Percentiles rank a stretch among this genome's conserved stretches.
These are phyloP conservation scores for Neospermospora avenae DNA, from an alignment of 2,329 filamentous ascomycete species.

Conservation along the genomic window DNA sequence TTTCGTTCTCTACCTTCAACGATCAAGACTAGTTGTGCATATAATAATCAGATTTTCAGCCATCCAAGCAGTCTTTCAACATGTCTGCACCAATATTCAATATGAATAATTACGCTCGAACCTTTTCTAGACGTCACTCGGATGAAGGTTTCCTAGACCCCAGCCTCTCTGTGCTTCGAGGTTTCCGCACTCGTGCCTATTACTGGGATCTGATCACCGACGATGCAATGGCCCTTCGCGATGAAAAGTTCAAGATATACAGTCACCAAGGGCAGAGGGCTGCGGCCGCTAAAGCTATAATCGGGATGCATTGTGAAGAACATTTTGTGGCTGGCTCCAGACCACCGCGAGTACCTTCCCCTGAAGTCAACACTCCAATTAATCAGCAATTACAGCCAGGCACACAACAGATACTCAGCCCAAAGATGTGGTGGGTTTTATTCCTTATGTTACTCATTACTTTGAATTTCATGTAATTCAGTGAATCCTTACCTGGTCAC, in stretches of 20 bases:
- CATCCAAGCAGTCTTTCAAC: too few relatives aligned
- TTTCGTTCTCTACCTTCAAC: neutral
- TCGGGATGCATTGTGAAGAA: neutral
- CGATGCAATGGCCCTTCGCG: neutral
- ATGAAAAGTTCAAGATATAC: neutral
- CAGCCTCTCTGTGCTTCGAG: neutral
- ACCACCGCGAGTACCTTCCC: neutral
- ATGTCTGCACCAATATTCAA: neutral
- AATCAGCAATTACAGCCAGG: neutral
- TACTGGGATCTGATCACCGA: neutral
- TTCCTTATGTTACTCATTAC: neutral
- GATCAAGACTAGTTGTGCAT: too few relatives aligned
- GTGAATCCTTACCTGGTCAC: too few relatives aligned
- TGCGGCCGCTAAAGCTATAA: neutral
- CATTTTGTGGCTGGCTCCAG: neutral
- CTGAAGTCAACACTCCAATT: neutral
- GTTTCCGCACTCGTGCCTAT: neutral
- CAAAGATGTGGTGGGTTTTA: neutral
- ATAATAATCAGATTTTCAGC: neutral
- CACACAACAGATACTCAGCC: neutral
- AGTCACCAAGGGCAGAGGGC: neutral
- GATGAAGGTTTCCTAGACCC: neutral
- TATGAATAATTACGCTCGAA: neutral
- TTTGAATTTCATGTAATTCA: neutral
- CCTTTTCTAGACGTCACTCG: neutral